Evolutionary conservation across 495 filamentous ascomycete genomes (phyloP).

Genomic region (Ramalina peruviana): DNA sequence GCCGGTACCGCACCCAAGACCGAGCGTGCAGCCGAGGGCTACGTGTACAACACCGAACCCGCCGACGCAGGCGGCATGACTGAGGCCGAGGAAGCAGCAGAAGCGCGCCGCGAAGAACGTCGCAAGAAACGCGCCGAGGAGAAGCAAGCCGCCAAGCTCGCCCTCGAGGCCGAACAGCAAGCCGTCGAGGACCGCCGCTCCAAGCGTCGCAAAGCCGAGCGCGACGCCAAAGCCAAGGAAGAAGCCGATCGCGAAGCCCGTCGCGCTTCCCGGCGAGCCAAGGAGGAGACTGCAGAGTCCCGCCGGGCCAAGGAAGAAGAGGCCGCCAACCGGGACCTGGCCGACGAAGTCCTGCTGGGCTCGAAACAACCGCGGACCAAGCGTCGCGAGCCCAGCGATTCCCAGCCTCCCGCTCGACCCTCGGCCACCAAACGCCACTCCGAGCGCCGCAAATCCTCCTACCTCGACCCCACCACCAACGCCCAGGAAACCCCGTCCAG

Average conservation of each 20-base stretch:
- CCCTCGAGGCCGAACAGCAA: conserved; percentile 26
- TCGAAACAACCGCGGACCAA: conserved; percentile 3
- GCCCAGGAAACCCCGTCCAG: conserved; percentile 7
- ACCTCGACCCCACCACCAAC: conserved; percentile 7
- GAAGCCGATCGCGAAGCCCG: conserved; percentile 32
- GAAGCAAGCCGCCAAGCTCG: conserved; percentile 20
- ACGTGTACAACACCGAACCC: conserved; percentile 27
- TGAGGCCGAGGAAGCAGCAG: conserved; percentile 39
- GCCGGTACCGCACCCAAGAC: conserved; percentile 15
- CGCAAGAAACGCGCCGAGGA: conserved; percentile 26
- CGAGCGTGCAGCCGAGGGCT: conserved; percentile 32
- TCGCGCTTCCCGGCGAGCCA: conserved; percentile 33
- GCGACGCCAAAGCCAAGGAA: conserved; percentile 29
- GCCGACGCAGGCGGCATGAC: conserved; percentile 21
- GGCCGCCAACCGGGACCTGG: conserved; percentile 28
- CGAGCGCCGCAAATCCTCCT: conserved; percentile 10
- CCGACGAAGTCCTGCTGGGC: conserved; percentile 17
- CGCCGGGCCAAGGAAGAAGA: conserved; percentile 36
- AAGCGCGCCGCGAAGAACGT: conserved; percentile 37
- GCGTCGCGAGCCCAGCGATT: conserved; percentile 7
- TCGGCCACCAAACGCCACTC: conserved; percentile 7
- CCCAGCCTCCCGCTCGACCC: conserved; percentile 11
- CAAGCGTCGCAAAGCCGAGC: conserved; percentile 28
- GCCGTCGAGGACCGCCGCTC: conserved; percentile 30
- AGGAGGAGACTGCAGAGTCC: conserved; percentile 34